Evolutionary conservation across 164 flowering plant genomes (phyloP), one percentile per base, ranked within the genome.

Genomic region (Stephania japonica): DNA sequence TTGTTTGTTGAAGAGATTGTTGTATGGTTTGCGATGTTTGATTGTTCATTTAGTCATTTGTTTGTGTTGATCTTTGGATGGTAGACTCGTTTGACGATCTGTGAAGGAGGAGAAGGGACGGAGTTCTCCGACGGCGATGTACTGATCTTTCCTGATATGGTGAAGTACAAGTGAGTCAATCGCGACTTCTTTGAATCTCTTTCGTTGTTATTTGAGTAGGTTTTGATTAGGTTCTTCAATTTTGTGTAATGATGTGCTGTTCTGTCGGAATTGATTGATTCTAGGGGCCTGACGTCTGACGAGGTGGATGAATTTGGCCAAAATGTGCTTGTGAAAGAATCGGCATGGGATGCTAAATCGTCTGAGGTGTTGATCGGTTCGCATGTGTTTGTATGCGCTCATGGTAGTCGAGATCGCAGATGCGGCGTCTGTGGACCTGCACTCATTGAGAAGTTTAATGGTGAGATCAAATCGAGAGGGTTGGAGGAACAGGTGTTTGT

Each of bases 381-480:
- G 0, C 84, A 86, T 79, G 83, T 95, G 3, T 95, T 95, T 81
- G 97, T 95, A 18, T 95, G 99, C 76, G 82, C 92, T 73, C 99
- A 95, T 80, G 90, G 79, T 64, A 91, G 87, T 78, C 89, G 97
- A 65, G 99, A 95, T 77, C 73, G 75, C 80, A 87, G 98, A 81
- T 95, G 99, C 78, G 99, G 98, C 75, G 91, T 93, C 71, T 95
- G 99, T 84, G 99, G 99, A 59, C 99, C 98, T 1, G 82, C 75
- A 70, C 91, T 95, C 19, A 82, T 93, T 70, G 89, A 90, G 65
- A 90, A 87, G 72, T 80, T 95, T 24, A 80, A 81, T 16, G 85
- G 88, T 77, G 98, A 89, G 81, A 85, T 88, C 78, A 90, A 75
- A 70, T 70, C 71, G 49, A 87, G 87, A 50, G 90, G 86, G 27